Percentiles rank a stretch among this genome's conserved stretches.
Conservation (phyloP, 1,284 basidiomycete species). For the Moesziomyces parantarcticus region DNA sequence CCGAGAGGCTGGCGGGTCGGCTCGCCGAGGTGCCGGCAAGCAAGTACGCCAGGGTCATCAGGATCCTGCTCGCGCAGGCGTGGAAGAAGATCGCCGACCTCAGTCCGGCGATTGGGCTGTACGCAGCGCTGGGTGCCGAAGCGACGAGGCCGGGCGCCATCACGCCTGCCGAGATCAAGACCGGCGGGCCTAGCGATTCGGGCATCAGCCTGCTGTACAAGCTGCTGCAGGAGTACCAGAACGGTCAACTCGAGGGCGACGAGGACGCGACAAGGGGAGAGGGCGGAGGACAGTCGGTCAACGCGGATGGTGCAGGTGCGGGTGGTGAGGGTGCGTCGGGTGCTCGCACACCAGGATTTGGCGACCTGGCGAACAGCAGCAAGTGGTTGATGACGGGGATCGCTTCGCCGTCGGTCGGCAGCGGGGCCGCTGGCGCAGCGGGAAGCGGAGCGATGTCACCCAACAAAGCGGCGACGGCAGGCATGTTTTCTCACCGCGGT, state of each 20-base stretch:
- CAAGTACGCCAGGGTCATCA: conserved; percentile 47
- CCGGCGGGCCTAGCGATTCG: conserved; percentile 44
- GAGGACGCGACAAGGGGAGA: neutral
- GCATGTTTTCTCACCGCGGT: conserved; percentile 25
- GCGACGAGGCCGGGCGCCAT: conserved; percentile 44
- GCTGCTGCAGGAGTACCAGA: conserved; percentile 45
- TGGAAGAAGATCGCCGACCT: conserved; percentile 54
- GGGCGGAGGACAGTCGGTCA: neutral
- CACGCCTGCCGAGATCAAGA: conserved; percentile 50
- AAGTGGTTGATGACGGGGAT: conserved; percentile 38
- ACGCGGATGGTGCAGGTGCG: conserved; percentile 1
- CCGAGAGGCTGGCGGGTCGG: conserved; percentile 83
- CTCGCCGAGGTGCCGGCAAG: conserved; percentile 82
- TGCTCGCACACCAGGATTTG: conserved; percentile 20
- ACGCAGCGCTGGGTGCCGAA: conserved; percentile 46
- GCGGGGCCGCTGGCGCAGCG: conserved; percentile 1
- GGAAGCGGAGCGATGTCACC: conserved; percentile 18
- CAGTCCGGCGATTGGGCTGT: conserved; percentile 45
- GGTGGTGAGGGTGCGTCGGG: conserved; percentile 13
- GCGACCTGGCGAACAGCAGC: conserved; percentile 18
- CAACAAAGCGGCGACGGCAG: conserved; percentile 13
- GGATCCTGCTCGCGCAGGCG: conserved; percentile 42
- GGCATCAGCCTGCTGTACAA: conserved; percentile 49
- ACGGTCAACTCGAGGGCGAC: conserved; percentile 18
- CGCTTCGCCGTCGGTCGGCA: conserved; percentile 16